Base-by-base conservation (phyloP, 202 grass and related monocot species). In the Musa balbisiana region DNA sequence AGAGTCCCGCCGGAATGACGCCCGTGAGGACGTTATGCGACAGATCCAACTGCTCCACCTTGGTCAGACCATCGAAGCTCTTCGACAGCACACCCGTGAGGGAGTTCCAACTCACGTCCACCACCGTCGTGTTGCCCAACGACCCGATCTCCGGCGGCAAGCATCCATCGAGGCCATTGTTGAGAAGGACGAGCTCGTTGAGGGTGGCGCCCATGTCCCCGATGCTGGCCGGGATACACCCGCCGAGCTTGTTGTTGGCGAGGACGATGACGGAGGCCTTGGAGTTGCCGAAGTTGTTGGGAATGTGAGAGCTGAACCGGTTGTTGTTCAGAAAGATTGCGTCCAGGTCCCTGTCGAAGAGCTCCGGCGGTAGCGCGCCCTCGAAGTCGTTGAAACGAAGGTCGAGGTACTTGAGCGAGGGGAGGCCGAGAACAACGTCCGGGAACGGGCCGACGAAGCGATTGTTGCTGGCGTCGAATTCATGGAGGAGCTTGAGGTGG, bases 291-390 rank as follows among this genome's bases (percentile, higher is more conserved):
- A 96, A 16, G 63, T 60, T 91, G 0, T 83, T 81, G 12, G 86
- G 92, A 24, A 95, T 85, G 73, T 0, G 1, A 5, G 83, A 81
- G 8, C 64, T 51, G 49, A 92, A 96, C 9, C 92, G 87, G 76
- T 96, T 96, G 52, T 59, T 84, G 78, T 96, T 96, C 62, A 96
- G 5, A 51, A 96, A 68, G 24, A 96, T 84, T 55, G 92, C 89
- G 52, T 96, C 92, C 12, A 96, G 75, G 14, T 72, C 43, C 23
- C 17, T 14, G 43, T 70, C 49, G 67, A 70, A 70, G 33, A 70
- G 67, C 9, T 52, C 49, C 49, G 43, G 15, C 19, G 67, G 67
- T 1, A 70, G 16, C 1, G 67, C 17, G 19, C 67, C 67, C 17
- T 70, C 67, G 19, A 70, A 70, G 16, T 70, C 43, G 49, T 70